phyloP scores from a whole-genome alignment of 73 alveolate genomes.

The Paramecium octaurelia region DNA sequence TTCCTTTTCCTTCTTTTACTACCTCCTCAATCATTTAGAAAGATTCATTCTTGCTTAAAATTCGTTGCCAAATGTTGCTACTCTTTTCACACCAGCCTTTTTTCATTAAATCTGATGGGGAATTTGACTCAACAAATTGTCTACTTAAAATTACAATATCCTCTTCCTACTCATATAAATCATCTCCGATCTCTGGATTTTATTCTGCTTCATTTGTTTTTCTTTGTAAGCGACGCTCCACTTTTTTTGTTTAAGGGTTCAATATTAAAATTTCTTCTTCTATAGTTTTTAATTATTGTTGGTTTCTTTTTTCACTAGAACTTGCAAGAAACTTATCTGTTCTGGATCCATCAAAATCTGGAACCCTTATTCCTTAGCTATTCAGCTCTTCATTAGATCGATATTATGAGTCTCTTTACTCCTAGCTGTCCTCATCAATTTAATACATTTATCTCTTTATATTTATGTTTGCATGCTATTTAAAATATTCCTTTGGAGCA shows the following conservation, averaged over 20 bases:
- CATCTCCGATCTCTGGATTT: not conserved
- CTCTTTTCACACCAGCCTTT: not conserved
- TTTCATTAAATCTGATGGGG: not conserved
- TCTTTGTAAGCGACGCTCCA: not conserved
- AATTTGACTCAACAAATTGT: not conserved
- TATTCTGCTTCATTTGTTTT: not conserved
- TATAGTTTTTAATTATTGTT: not conserved
- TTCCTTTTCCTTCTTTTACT: not conserved
- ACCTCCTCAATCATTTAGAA: conserved; percentile 1
- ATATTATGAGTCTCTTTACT: conserved; percentile 7
- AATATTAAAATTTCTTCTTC: not conserved
- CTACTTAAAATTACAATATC: not conserved
- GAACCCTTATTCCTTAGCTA: not conserved
- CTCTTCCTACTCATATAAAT: not conserved
- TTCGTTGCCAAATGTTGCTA: not conserved
- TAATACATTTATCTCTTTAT: not conserved
- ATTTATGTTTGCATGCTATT: not conserved
- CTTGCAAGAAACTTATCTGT: not conserved
- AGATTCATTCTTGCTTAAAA: not conserved
- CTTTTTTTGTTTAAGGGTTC: not conserved
- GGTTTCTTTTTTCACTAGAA: not conserved
- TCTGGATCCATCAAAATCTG: not conserved
- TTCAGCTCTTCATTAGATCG: not conserved
- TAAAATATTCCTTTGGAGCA: not conserved
- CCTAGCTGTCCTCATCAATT: not conserved